Base-by-base conservation (phyloP, 2,329 filamentous ascomycete genomes). In the Epichloe scottii region DNA sequence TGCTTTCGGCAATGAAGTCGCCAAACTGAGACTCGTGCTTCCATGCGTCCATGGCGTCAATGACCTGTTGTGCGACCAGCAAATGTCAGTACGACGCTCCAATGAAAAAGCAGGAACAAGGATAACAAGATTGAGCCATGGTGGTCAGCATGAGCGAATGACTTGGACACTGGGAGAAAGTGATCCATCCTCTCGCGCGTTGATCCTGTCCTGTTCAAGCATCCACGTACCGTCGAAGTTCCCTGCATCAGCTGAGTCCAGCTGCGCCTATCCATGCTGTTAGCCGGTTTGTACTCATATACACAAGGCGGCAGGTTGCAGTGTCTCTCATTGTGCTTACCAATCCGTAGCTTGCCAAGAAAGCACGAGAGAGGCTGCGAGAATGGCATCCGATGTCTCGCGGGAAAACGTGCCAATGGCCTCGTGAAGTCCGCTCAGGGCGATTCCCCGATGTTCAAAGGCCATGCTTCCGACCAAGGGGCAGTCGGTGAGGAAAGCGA, bases 331-430 rank as follows among this genome's bases (percentile, higher is more conserved):
- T 37, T 46, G 21, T 26, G 51, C 84, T 75, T 77, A 94, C 91
- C 90, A 97, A 72, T 97, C 91, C 54, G 85, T 93, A 51, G 89
- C 87, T 71, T 97, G 91, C 90, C 93, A 97, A 38, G 90, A 94
- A 47, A 98, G 77, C 46, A 97, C 79, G 43, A 96, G 81, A 26
- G 91, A 96, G 34, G 90, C 88, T 26, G 90, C 91, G 50, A 98
- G 77, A 55, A 96, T 84, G 42, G 90, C 89, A 68, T 98, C 91
- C 2, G 89, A 91, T 54, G 89, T 95, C 49, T 85, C 82, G 59
- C 82, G 82, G 2, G 87, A 94, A 68, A 97, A 96, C 19, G 78
- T 77, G 43, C 83, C 81, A 58, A 97, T 90, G 30, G 89, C 89
- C 62, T 90, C 85, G 62, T 95, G 89, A 46, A 97, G 72, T 3